A percentile compares a stretch with the other conserved stretches of the same genome.
phyloP scores from a whole-genome alignment of 2,329 filamentous ascomycete genomes.

The Aspergillus calidoustus region DNA sequence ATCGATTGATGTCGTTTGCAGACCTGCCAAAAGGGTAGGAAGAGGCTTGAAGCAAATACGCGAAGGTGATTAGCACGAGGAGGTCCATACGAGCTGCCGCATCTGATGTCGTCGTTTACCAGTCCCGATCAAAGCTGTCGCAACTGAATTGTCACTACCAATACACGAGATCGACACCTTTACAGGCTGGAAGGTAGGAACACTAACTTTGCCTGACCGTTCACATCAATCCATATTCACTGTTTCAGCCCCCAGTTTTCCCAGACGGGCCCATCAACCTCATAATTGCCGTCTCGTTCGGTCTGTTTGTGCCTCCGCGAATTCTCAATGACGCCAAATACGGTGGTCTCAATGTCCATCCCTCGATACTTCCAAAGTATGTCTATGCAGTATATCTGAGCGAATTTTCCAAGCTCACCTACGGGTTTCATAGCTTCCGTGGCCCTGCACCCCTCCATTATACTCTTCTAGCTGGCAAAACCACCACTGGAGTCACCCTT shows the following conservation, averaged over 20 bases:
- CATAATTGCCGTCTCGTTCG: constrained; percentile 92
- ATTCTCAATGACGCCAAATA: constrained; percentile 73
- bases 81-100: not conserved
- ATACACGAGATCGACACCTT: constrained; percentile 83
- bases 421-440: constrained; percentile 62
- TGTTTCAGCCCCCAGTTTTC: constrained; percentile 57
- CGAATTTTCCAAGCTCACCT: not conserved
- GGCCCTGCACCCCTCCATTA: constrained; percentile 88
- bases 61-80: constrained; percentile 58
- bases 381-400: constrained; percentile 23
- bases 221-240: constrained; percentile 24
- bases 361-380: constrained; percentile 84
- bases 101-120: constrained; percentile 12
- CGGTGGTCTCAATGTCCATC: constrained; percentile 91
- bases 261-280: constrained; percentile 65
- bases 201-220: not conserved
- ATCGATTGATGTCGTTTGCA: constrained; percentile 84
- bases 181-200: constrained; percentile 73
- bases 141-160: constrained; percentile 65
- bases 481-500: constrained; percentile 74
- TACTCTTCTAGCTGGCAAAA: constrained; percentile 68
- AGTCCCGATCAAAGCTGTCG: constrained; percentile 76
- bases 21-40: constrained; percentile 77
- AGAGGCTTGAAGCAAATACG: constrained; percentile 71
- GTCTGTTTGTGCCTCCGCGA: constrained; percentile 79